Percentiles rank a stretch among this genome's conserved stretches.
Evolutionary conservation across 148 eudicot genomes (phyloP).

Genomic region (Limonium bicolor): DNA sequence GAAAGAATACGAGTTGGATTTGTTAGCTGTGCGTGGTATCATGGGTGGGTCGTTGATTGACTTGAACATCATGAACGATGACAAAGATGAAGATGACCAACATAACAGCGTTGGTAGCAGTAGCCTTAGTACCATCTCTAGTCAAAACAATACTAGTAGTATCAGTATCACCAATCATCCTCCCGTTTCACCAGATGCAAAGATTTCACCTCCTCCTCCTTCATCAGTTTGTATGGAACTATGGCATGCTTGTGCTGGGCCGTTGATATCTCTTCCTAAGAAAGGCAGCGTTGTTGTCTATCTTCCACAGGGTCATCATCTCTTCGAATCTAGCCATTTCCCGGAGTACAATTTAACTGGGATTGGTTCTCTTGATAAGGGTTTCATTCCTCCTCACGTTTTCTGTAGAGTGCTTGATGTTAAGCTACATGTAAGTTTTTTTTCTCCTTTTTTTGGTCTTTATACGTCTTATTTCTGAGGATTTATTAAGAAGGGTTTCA

Average conservation of each 20-base stretch:
- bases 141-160: neutral
- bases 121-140: no score
- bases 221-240: slow-evolving; percentile 78
- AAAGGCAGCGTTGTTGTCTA: slow-evolving; percentile 69
- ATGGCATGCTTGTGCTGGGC: slow-evolving; percentile 99
- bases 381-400: slow-evolving; percentile 73
- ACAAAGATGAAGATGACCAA: no score
- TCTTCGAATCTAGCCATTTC: slow-evolving; percentile 33
- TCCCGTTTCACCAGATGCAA: slow-evolving; percentile 8
- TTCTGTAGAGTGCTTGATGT: slow-evolving; percentile 87
- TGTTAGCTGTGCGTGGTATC: neutral
- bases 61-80: neutral
- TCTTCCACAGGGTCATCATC: slow-evolving; percentile 86
- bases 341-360: slow-evolving; percentile 25
- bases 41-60: neutral
- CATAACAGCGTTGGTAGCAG: no score
- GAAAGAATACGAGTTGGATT: no score
- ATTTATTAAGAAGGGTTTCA: neutral
- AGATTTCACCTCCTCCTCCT: slow-evolving; percentile 6
- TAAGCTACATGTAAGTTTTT: slow-evolving; percentile 64
- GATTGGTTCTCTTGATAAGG: slow-evolving; percentile 15
- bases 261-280: slow-evolving; percentile 60
- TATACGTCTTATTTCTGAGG: neutral
- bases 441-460: neutral
- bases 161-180: neutral